Evolutionary conservation across 805 yeast species (phyloP).

Genomic region (Starmerella potacharoeniae): DNA sequence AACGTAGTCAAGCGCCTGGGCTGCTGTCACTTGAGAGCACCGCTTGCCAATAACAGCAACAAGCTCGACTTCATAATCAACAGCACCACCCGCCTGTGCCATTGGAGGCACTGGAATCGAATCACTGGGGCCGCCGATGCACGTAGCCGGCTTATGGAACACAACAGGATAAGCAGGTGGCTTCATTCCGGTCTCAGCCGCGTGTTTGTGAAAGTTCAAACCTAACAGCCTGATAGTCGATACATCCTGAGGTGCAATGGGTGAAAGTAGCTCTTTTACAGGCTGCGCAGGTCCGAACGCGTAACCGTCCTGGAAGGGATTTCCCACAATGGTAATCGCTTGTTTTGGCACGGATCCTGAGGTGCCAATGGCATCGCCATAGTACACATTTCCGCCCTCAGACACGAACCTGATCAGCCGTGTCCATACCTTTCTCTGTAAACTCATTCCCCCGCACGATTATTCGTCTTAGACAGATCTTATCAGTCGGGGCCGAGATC

Average conservation of each 20-base stretch:
- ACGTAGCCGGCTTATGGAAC: slow-evolving; percentile 40
- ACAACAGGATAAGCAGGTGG: slow-evolving; percentile 41
- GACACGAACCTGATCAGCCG: slow-evolving; percentile 38
- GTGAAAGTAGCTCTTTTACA: slow-evolving; percentile 33
- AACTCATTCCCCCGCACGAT: neutral
- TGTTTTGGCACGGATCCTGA: slow-evolving; percentile 24
- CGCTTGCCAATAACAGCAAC: slow-evolving; percentile 43
- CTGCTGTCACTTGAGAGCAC: slow-evolving; percentile 35
- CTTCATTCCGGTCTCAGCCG: slow-evolving; percentile 32
- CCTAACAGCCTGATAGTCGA: slow-evolving; percentile 40
- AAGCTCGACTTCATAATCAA: slow-evolving; percentile 47
- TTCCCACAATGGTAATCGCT: slow-evolving; percentile 39
- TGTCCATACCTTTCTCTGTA: slow-evolving; percentile 13
- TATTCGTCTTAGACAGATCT: neutral
- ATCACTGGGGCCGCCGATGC: slow-evolving; percentile 36
- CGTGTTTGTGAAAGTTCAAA: slow-evolving; percentile 39
- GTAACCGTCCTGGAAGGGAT: slow-evolving; percentile 32
- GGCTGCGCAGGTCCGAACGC: slow-evolving; percentile 31
- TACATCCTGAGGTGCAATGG: slow-evolving; percentile 32
- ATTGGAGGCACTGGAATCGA: slow-evolving; percentile 32
- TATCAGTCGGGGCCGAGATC: neutral
- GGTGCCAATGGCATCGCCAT: slow-evolving; percentile 41
- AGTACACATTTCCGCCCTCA: slow-evolving; percentile 33
- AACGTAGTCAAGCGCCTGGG: slow-evolving; percentile 37
- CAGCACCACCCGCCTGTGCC: slow-evolving; percentile 27